A percentile compares a stretch with the other conserved stretches of the same genome.
phyloP scores from a whole-genome alignment of 2,329 filamentous ascomycete genomes.

The Calonectria pseudoturangicola region DNA sequence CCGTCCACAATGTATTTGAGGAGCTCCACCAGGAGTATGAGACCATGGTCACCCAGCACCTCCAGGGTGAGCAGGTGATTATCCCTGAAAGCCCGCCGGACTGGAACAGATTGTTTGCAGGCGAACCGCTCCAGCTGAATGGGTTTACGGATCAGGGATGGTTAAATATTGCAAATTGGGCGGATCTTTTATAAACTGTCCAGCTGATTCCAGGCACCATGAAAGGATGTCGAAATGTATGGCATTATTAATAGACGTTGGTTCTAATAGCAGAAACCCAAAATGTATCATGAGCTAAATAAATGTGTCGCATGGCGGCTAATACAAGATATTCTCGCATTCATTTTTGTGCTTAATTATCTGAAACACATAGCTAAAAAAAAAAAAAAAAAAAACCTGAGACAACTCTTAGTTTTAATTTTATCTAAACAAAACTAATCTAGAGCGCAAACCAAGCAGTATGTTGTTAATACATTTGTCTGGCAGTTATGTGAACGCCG shows the following conservation, averaged over 20 bases:
- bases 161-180: slow-evolving; percentile 54
- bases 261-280: too few relatives aligned
- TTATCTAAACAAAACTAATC: too few relatives aligned
- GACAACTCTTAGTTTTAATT: too few relatives aligned
- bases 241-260: neutral
- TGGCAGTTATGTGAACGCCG: too few relatives aligned
- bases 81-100: slow-evolving; percentile 51
- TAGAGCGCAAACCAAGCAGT: too few relatives aligned
- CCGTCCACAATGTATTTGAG: slow-evolving; percentile 53
- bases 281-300: too few relatives aligned
- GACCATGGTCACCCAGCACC: slow-evolving; percentile 48
- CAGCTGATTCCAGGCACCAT: neutral
- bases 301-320: too few relatives aligned
- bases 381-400: too few relatives aligned
- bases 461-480: too few relatives aligned
- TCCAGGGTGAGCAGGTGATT: slow-evolving; percentile 52
- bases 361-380: too few relatives aligned
- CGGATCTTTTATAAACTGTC: slow-evolving; percentile 41
- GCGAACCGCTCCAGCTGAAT: slow-evolving; percentile 44
- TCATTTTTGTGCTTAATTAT: too few relatives aligned
- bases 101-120: slow-evolving; percentile 51
- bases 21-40: slow-evolving; percentile 52
- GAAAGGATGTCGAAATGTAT: neutral
- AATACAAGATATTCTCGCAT: too few relatives aligned
- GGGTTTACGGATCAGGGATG: slow-evolving; percentile 51